Evolutionary conservation across 768 basidiomycete species (phyloP).

Genomic region (Lactifluus echinatus): DNA sequence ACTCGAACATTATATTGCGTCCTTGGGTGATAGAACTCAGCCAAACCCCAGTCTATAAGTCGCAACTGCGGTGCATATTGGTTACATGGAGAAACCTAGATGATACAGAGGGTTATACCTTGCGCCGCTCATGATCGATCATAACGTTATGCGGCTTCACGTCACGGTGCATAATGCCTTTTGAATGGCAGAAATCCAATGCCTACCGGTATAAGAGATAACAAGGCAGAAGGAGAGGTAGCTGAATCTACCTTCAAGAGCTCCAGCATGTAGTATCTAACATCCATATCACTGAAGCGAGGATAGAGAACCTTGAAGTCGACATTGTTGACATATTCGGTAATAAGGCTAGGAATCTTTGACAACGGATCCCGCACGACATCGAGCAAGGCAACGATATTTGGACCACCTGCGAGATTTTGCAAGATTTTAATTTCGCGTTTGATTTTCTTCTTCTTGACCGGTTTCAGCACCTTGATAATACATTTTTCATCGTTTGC

Average conservation of each 20-base stretch:
- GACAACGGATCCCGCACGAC: conserved; percentile 94
- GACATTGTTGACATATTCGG: conserved; percentile 96
- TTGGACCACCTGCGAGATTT: conserved; percentile 93
- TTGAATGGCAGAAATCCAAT: conserved; percentile 95
- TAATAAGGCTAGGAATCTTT: conserved; percentile 94
- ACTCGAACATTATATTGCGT: conserved; percentile 98
- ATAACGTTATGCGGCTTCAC: conserved; percentile 99
- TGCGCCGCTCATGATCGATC: conserved; percentile 97
- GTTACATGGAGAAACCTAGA: neutral
- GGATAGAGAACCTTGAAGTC: conserved; percentile 97
- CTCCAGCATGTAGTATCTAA: conserved; percentile 95
- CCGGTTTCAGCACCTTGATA: conserved; percentile 97
- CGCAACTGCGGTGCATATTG: conserved; percentile 51
- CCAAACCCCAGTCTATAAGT: conserved; percentile 97
- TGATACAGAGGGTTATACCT: conserved; percentile 40
- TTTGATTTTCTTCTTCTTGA: conserved; percentile 99
- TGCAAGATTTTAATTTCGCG: conserved; percentile 97
- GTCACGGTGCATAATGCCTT: conserved; percentile 98
- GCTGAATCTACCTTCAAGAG: conserved; percentile 69
- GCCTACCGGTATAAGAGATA: conserved; percentile 41
- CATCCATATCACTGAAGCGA: conserved; percentile 91
- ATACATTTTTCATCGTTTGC: conserved; percentile 91
- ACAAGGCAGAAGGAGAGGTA: neutral
- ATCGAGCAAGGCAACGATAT: conserved; percentile 87
- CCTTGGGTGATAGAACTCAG: conserved; percentile 96